Base-by-base conservation (phyloP, 2,329 filamentous ascomycete genomes). In the Penicillium glabrum region DNA sequence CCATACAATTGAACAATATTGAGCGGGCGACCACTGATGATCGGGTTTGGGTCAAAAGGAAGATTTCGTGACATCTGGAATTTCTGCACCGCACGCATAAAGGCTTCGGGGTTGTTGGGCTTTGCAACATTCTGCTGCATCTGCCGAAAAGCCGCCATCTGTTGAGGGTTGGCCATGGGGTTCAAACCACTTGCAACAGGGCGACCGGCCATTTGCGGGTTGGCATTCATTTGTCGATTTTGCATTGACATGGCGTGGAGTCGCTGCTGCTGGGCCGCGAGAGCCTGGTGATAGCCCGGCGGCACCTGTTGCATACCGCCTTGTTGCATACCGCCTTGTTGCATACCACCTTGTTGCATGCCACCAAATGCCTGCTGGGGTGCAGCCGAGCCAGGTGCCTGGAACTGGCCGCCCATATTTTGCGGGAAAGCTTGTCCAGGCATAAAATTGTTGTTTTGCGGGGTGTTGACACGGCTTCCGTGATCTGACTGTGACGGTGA, bases 211-310 rank as follows among this genome's bases (percentile, higher is more conserved):
- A 74, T 69, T 46, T 70, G 68, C 9, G 69, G 64, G 53, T 75
- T 78, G 46, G 75, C 74, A 59, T 79, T 72, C 66, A 83, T 79
- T 61, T 88, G 85, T 59, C 89, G 86, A 41, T 89, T 82, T 67
- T 93, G 90, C 51, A 96, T 75, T 59, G 90, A 89, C 85, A 96
- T 89, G 65, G 96, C 90, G 68, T 96, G 93, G 48, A 88, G 77
- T 55, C 86, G 71, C 56, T 77, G 83, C 67, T 91, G 89, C 62
- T 91, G 87, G 67, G 90, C 88, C 41, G 90, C 88, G 61, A 89
- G 82, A 46, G 80, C 81, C 65, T 84, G 81, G 45, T 82, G 78
- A 57, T 83, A 82, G 53, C 79, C 78, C 56, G 78, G 80, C 33
- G 80, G 72, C 41, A 66, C 50, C 51, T 67, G 64, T 35, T 58